These are phyloP conservation scores for Colletotrichum liriopes DNA, from an alignment of 2,329 filamentous ascomycete species.

Conservation along the genomic window DNA sequence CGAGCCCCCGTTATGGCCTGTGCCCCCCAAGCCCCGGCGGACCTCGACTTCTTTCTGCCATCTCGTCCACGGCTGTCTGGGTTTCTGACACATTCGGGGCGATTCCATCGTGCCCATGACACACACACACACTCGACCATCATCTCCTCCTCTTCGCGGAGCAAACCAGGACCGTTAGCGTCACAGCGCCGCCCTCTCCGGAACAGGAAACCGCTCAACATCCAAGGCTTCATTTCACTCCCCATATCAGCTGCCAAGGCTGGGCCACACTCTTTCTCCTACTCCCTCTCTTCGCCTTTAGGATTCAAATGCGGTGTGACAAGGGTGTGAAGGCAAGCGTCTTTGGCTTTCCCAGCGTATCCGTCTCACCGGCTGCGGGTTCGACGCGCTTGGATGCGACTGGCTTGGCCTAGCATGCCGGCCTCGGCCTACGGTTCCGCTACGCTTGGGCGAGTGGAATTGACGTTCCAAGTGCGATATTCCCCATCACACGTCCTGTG, in stretches of 20 bases:
- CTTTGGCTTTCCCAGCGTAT: conserved; percentile 11
- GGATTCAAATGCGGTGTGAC: conserved; percentile 8
- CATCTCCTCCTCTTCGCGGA: not conserved
- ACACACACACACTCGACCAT: conserved; percentile 14
- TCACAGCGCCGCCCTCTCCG: conserved; percentile 20
- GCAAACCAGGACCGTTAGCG: conserved; percentile 25
- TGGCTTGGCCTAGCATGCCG: conserved; percentile 20
- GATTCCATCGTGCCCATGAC: conserved; percentile 15
- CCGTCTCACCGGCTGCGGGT: conserved; percentile 22
- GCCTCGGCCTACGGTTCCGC: conserved; percentile 20
- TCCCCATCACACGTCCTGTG: conserved; percentile 7
- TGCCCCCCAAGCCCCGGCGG: not conserved
- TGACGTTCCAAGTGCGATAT: conserved; percentile 6
- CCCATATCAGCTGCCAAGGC: conserved; percentile 29
- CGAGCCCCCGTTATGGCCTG: conserved; percentile 11
- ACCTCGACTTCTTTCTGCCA: conserved; percentile 17
- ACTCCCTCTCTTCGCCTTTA: not conserved
- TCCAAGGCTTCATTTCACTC: conserved; percentile 29
- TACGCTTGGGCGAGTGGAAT: conserved; percentile 14
- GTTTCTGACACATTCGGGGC: conserved; percentile 14
- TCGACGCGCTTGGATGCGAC: conserved; percentile 18
- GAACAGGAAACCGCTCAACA: conserved; percentile 10
- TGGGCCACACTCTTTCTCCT: conserved; percentile 17
- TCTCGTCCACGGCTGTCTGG: conserved; percentile 20
- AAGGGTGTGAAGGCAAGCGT: conserved; percentile 3